Base-by-base conservation (phyloP, 176 grass and related monocot species). In the Ensete ventricosum region DNA sequence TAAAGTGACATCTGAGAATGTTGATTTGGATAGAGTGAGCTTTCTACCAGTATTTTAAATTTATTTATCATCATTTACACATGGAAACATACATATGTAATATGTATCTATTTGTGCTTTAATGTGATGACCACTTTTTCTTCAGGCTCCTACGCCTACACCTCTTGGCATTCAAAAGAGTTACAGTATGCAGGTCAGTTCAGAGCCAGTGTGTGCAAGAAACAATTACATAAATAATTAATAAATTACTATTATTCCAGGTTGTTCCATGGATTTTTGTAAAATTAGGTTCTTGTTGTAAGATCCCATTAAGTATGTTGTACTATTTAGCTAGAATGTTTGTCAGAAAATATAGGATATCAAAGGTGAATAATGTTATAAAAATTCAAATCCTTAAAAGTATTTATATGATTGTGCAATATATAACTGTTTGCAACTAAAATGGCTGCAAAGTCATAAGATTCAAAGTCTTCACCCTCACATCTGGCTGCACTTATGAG, bases 21-120 rank as follows among this genome's bases (percentile, higher is more conserved):
- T 99, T 55, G 95, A 99, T 50, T 55, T 89, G 76, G 95, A 91
- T 75, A 93, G 93, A 84, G 94, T 97, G 82, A 87, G 52, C 71
- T 59, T 69, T 74, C 25, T 23, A 84, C 54, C 55, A 24, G 10
- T 84, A 26, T 20, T 25, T 50, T 8, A 43, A 9, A 17, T 16
- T 62, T 57, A 8, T 21, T 21, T 52, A 59, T 52, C 9, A 21
- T n/a, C 25, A 3, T 26, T 17, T 17, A 17, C 7, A 67, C 8
- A 24, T 9, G n/a, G 6, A 63, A 19, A 63, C 11, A 63, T 63
- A 10, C 10, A 25, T 26, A 65, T 65, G 21, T 29, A 24, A 13
- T 26, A 65, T 65, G 7, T 65, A 13, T 11, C 4, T 11, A 12
- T 20, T 51, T 50, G 14, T 51, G 17, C 7, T 63, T 21, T 80